Percentiles rank a stretch among this genome's conserved stretches.
These are phyloP conservation scores for Rhododendron williamsianum DNA, from an alignment of 148 eudicot species.

Conservation along the genomic window DNA sequence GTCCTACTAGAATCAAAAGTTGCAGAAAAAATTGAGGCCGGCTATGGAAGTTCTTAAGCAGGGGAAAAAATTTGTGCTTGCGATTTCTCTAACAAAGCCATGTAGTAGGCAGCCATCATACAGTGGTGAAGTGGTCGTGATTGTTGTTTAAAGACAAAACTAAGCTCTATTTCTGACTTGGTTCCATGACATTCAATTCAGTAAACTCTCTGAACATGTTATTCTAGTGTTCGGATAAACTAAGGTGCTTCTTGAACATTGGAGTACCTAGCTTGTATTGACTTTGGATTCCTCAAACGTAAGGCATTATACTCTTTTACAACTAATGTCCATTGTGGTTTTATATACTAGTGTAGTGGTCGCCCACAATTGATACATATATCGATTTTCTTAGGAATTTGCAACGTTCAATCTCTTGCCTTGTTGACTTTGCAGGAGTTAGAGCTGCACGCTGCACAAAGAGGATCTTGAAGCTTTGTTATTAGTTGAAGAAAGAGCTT, in stretches of 20 bases:
- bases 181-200: neutral
- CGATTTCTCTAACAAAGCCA: neutral
- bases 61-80: constrained; percentile 4
- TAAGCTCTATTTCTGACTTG: neutral
- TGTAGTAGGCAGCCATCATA: too few species aligned
- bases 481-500: constrained; percentile 43
- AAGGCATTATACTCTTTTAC: neutral
- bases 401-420: neutral
- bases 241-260: neutral
- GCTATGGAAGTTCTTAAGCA: constrained; percentile 29
- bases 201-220: neutral
- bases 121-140: neutral
- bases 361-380: neutral
- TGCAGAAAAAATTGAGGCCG: constrained; percentile 21
- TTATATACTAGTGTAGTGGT: neutral
- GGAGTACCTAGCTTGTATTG: neutral
- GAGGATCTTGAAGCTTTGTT: constrained; percentile 79
- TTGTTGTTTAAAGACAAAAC: neutral
- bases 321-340: too few species aligned
- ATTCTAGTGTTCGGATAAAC: neutral
- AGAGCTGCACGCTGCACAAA: constrained; percentile 52
- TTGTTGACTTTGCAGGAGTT: constrained; percentile 49
- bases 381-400: neutral
- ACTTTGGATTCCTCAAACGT: neutral
- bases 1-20: constrained; percentile 19